These are phyloP conservation scores for Alternaria conjuncta DNA, from an alignment of 2,329 filamentous ascomycete genomes.

Conservation along the genomic window DNA sequence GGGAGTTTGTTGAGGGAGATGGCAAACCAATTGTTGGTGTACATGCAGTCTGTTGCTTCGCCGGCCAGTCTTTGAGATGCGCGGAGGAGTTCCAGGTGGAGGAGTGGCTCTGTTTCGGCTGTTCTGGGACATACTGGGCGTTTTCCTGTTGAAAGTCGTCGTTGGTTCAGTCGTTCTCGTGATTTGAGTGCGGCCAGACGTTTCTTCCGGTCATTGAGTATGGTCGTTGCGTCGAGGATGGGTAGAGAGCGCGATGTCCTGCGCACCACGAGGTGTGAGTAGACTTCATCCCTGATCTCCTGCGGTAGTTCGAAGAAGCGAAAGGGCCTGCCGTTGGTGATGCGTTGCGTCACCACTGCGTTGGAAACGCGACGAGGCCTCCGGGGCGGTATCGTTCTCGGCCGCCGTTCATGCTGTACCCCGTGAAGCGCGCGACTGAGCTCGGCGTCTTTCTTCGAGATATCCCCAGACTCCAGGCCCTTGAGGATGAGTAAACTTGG, in stretches of 20 bases:
- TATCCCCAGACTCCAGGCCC: background rate
- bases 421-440: background rate
- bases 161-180: constrained; percentile 33
- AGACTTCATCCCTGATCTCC: constrained; percentile 39
- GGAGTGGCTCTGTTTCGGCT: constrained; percentile 18
- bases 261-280: constrained; percentile 34
- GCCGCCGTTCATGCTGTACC: constrained; percentile 3
- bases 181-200: constrained; percentile 25
- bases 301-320: constrained; percentile 36
- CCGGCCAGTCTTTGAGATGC: constrained; percentile 27
- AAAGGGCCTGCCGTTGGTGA: constrained; percentile 23
- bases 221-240: constrained; percentile 31
- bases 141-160: constrained; percentile 26
- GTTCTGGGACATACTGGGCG: constrained; percentile 25
- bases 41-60: constrained; percentile 36
- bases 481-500: constrained; percentile 7
- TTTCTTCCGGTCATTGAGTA: constrained; percentile 36
- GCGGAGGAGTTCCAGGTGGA: constrained; percentile 31
- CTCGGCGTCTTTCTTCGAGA: background rate
- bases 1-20: constrained; percentile 36
- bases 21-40: constrained; percentile 39
- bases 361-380: background rate
- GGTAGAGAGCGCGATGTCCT: constrained; percentile 13
- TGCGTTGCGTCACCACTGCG: background rate
- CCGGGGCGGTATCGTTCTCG: background rate